A percentile compares a stretch with the other conserved stretches of the same genome.
Evolutionary conservation across 352 stramenopile species (phyloP).

Genomic region (Phytophthora boehmeriae): DNA sequence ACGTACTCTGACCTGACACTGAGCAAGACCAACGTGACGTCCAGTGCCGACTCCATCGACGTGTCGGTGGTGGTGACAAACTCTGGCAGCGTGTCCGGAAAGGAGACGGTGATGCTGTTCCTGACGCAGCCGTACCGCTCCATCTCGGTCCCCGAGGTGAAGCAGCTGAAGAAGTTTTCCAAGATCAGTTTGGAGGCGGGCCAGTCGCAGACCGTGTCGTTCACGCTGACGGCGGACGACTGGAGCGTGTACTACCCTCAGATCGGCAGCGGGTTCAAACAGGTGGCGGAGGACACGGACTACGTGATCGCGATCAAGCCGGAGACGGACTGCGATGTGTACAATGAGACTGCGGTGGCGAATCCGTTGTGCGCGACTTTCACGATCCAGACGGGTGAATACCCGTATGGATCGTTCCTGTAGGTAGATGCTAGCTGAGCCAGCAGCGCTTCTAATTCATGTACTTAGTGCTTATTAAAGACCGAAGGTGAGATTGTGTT

Average conservation of each 20-base stretch:
- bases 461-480: no score
- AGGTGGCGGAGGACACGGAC: conserved; percentile 48
- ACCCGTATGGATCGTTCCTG: no score
- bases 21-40: conserved; percentile 30
- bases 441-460: no score
- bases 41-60: conserved; percentile 15
- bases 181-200: conserved; percentile 47
- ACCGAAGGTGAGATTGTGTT: no score
- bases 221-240: conserved; percentile 38
- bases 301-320: conserved; percentile 64
- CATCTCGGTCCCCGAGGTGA: conserved; percentile 25
- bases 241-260: conserved; percentile 53
- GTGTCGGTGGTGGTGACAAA: conserved; percentile 56
- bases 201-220: conserved; percentile 39
- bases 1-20: conserved; percentile 49
- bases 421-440: no score
- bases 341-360: conserved; percentile 24
- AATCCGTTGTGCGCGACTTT: conserved; percentile 50
- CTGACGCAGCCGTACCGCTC: conserved; percentile 27
- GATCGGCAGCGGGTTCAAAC: conserved; percentile 56
- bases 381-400: conserved; percentile 29
- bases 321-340: conserved; percentile 55
- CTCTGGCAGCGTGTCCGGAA: conserved; percentile 28
- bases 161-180: conserved; percentile 41
- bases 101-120: conserved; percentile 32